Evolutionary conservation across 306 rosid genomes (phyloP), one percentile per base, ranked within the genome.

Genomic region (Prunus kanzakura): DNA sequence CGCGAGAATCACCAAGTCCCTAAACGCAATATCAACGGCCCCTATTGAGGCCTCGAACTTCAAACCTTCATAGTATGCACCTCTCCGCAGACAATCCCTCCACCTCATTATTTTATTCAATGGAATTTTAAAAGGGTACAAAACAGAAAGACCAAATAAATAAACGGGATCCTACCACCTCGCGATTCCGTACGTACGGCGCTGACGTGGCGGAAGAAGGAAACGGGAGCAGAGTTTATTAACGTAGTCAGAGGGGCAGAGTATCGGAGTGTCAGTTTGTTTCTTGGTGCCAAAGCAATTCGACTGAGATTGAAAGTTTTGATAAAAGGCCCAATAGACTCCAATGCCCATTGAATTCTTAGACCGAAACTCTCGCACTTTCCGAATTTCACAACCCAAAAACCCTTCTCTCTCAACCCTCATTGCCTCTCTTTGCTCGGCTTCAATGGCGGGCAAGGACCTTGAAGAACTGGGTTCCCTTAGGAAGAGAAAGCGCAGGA

Each of bases 391-490:
- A 29, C 12, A 16, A 6, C 25, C 64, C 35, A 30, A 16, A 74
- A 75, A 23, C 45, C 3, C 3, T n/a, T 22, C 16, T 8, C 49
- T 49, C 3, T 1, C 20, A 35, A 12, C n/a, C n/a, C 18, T 72
- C 22, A 1, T 14, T 56, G 15, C 61, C 3, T 43, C 19, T 30
- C 30, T 20, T 30, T 11, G 35, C 32, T 49, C 67, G 25, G 18
- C 71, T 70, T 78, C 79, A 84, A 81, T 84, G 90, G 84, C 80
- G 75, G 76, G 51, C 20, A 66, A 23, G 75, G 79, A 71, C 30
- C 38, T 68, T 27, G 80, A 58, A 51, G 67, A 71, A 10, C 51
- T 72, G 54, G 63, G 43, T 41, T 54, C 73, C 18, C n/a, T 32
- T 15, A 43, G 69, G 51, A 76, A 74, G 73, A 80, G 80, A 49